A percentile compares a stretch with the other conserved stretches of the same genome.
Conservation (phyloP, 768 basidiomycete genomes). For the Suillus cothurnatus region DNA sequence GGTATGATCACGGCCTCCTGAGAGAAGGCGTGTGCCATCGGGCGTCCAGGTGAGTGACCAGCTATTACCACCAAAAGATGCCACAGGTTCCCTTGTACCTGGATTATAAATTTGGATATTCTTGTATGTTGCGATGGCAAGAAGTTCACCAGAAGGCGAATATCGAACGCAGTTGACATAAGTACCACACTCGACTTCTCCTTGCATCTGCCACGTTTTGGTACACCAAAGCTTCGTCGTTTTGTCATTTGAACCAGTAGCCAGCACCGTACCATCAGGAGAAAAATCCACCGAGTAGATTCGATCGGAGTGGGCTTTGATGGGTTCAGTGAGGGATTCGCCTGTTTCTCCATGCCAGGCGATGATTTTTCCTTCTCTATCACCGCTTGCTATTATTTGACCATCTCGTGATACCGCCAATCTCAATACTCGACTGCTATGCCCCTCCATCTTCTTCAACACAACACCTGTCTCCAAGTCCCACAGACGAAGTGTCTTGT, state of each 20-base stretch:
- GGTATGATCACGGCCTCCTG: too few relatives aligned
- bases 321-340: background rate
- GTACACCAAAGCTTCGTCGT: background rate
- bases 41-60: too few relatives aligned
- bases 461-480: background rate
- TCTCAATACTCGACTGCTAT: background rate
- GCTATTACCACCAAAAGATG: too few relatives aligned
- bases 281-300: background rate
- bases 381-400: background rate
- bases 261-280: too few relatives aligned
- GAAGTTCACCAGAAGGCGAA: background rate
- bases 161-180: background rate
- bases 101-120: too few relatives aligned
- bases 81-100: too few relatives aligned
- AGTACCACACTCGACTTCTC: background rate
- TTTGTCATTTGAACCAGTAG: slow-evolving; percentile 24
- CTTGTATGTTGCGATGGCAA: too few relatives aligned
- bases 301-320: background rate
- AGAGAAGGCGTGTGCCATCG: background rate
- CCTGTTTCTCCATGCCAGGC: background rate
- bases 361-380: background rate
- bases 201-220: background rate
- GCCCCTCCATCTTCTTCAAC: background rate
- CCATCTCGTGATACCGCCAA: background rate
- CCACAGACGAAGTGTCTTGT: background rate